A percentile compares a stretch with the other conserved stretches of the same genome.
Conservation (phyloP, 352 stramenopile genomes). For the Pythium insidiosum region DNA sequence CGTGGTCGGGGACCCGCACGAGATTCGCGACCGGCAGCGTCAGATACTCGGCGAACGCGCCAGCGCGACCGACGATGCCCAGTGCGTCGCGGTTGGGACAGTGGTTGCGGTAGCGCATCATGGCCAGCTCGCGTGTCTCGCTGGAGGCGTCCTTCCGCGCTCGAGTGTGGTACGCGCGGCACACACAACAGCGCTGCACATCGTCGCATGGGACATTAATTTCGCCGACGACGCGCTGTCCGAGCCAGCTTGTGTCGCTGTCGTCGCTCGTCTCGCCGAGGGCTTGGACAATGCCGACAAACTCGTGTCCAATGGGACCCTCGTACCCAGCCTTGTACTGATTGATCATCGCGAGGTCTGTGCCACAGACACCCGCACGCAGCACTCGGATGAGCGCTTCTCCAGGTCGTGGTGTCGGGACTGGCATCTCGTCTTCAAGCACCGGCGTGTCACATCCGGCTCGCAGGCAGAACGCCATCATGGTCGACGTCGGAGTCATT, state of each 20-base stretch:
- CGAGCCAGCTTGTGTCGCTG: constrained; percentile 33
- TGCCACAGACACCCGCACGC: constrained; percentile 63
- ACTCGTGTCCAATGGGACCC: constrained; percentile 82
- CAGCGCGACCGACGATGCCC: constrained; percentile 61
- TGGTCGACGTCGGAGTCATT: constrained; percentile 5
- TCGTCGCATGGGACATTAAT: constrained; percentile 86
- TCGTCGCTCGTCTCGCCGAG: constrained; percentile 26
- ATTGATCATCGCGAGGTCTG: constrained; percentile 65
- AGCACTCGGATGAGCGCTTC: constrained; percentile 58
- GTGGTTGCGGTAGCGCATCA: constrained; percentile 44
- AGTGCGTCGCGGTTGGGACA: constrained; percentile 64
- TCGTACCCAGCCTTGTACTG: constrained; percentile 68
- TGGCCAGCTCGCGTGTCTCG: not conserved
- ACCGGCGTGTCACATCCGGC: constrained; percentile 9
- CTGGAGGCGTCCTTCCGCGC: not conserved
- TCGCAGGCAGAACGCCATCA: constrained; percentile 48
- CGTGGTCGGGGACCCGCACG: constrained; percentile 34
- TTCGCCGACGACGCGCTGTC: constrained; percentile 85
- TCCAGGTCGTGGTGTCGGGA: constrained; percentile 20
- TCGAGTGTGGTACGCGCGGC: constrained; percentile 7
- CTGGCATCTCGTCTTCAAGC: constrained; percentile 20
- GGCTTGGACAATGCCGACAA: constrained; percentile 77
- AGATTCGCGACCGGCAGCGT: constrained; percentile 58
- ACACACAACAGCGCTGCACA: constrained; percentile 8
- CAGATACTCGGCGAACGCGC: constrained; percentile 69